phyloP scores from a whole-genome alignment of 2,329 filamentous ascomycete genomes.

The Colletotrichum theobromicola region DNA sequence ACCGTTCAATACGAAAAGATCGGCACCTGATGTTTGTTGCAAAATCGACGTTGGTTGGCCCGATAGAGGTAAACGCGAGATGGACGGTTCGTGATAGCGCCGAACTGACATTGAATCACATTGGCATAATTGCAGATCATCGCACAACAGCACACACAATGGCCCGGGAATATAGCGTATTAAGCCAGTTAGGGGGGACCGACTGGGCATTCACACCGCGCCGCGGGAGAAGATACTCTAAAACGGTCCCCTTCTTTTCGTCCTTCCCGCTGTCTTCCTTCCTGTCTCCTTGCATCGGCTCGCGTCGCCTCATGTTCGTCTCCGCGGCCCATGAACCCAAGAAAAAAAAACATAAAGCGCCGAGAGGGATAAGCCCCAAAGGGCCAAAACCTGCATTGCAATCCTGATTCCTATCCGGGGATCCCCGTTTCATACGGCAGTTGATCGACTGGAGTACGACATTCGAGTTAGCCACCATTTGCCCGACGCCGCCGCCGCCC shows the following conservation, averaged over 20 bases:
- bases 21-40: neutral
- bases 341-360: neutral
- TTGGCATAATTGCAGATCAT: neutral
- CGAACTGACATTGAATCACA: neutral
- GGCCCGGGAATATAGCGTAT: neutral
- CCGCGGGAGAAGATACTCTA: no score
- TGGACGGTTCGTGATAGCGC: neutral
- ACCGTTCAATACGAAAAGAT: neutral
- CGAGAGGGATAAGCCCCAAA: neutral
- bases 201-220: no score
- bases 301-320: neutral
- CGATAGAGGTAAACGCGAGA: no score
- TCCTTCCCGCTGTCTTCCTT: neutral
- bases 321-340: neutral
- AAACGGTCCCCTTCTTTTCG: neutral
- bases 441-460: no score
- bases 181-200: neutral
- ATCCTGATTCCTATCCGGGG: neutral
- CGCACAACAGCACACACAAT: neutral
- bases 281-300: neutral
- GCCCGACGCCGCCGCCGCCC: neutral
- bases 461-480: no score
- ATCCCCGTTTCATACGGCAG: neutral
- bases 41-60: neutral
- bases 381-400: neutral